Conservation (phyloP, 371 early-diverging fungal genomes). For the Lichtheimia corymbifera region DNA sequence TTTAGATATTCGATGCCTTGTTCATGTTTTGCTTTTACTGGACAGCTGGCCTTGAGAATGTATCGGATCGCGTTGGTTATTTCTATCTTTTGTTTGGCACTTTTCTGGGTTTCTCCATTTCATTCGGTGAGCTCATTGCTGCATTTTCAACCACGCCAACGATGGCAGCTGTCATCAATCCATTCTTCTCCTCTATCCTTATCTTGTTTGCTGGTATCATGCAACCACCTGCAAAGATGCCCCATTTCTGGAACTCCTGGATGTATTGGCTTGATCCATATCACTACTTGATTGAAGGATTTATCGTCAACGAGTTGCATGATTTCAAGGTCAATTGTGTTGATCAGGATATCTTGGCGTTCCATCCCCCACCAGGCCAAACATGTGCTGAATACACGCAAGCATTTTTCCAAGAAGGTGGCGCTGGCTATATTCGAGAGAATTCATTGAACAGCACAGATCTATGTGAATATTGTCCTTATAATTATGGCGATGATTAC, state of each 20-base stretch:
- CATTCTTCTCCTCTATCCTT: constrained; percentile 55
- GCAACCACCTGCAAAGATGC: constrained; percentile 58
- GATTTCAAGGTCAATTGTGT: constrained; percentile 45
- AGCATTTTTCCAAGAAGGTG: constrained; percentile 35
- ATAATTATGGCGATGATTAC: constrained; percentile 50
- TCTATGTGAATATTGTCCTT: constrained; percentile 61
- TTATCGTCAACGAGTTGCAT: constrained; percentile 63
- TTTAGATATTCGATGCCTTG: constrained; percentile 17
- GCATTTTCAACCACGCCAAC: constrained; percentile 29
- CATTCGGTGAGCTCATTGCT: constrained; percentile 65
- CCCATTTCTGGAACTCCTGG: constrained; percentile 69
- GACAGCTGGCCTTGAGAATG: constrained; percentile 56
- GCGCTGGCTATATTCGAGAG: constrained; percentile 53
- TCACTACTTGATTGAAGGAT: constrained; percentile 68
- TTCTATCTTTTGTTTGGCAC: constrained; percentile 56
- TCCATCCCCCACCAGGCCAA: constrained; percentile 55
- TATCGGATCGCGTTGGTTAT: constrained; percentile 46
- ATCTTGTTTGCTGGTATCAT: constrained; percentile 68
- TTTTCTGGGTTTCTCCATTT: constrained; percentile 59
- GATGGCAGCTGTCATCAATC: constrained; percentile 64
- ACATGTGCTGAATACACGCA: constrained; percentile 57
- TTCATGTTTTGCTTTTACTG: constrained; percentile 65
- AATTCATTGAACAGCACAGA: constrained; percentile 36
- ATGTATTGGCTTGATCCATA: constrained; percentile 70
- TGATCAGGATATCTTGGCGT: constrained; percentile 41